A percentile compares a stretch with the other conserved stretches of the same genome.
Evolutionary conservation across 2,329 filamentous ascomycete species (phyloP).

Genomic region (Cephalotrichum gorgonifer): DNA sequence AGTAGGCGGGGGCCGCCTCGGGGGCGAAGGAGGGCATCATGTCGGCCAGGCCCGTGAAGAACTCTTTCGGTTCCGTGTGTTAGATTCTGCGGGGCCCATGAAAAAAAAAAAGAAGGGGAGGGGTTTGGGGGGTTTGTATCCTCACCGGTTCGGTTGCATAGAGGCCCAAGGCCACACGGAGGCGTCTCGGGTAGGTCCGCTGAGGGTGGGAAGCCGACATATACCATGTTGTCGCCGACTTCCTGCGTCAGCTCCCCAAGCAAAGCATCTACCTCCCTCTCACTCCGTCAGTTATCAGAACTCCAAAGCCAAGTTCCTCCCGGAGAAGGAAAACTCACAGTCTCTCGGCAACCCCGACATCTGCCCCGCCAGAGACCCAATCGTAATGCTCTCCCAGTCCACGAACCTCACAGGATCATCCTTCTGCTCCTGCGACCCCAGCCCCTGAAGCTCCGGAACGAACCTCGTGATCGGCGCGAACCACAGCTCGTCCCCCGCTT

Average conservation of each 20-base stretch:
- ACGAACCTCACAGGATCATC: slow-evolving; percentile 14
- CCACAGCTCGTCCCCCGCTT: slow-evolving; percentile 26
- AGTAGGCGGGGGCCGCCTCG: slow-evolving; percentile 21
- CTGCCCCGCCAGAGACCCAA: slow-evolving; percentile 25
- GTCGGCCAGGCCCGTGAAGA: slow-evolving; percentile 11
- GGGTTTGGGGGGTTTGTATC: not conserved
- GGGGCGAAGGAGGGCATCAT: slow-evolving; percentile 21
- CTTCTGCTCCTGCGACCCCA: slow-evolving; percentile 3
- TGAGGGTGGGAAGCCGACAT: slow-evolving; percentile 7
- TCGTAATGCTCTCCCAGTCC: slow-evolving; percentile 22
- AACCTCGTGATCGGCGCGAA: slow-evolving; percentile 29
- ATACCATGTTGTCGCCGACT: not conserved
- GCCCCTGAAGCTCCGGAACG: slow-evolving; percentile 26
- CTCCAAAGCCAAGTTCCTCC: no score
- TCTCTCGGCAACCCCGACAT: slow-evolving; percentile 23
- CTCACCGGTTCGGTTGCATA: slow-evolving; percentile 9
- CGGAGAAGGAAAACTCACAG: slow-evolving; percentile 14
- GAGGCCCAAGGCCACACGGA: slow-evolving; percentile 5
- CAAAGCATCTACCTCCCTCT: slow-evolving; percentile 4
- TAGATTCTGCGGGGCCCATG: not conserved
- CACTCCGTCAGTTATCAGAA: not conserved
- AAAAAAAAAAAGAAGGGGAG: not conserved
- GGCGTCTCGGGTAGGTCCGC: slow-evolving; percentile 6
- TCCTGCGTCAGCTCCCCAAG: slow-evolving; percentile 8
- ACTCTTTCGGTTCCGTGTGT: slow-evolving; percentile 5